A percentile compares a stretch with the other conserved stretches of the same genome.
Evolutionary conservation across 2,329 filamentous ascomycete genomes (phyloP).

Genomic region (Epichloe sylvatica): DNA sequence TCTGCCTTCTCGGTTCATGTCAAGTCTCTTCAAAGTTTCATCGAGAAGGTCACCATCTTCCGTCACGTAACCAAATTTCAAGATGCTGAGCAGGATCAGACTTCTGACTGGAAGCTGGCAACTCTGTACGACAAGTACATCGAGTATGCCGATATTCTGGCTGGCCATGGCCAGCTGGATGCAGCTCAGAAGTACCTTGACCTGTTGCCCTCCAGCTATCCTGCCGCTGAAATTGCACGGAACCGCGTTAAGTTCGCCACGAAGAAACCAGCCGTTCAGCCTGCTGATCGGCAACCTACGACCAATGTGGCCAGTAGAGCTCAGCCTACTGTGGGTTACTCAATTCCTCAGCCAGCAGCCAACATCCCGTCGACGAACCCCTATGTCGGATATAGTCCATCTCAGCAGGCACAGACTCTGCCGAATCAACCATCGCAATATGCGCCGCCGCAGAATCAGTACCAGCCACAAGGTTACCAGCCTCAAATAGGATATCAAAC

Average conservation of each 20-base stretch:
- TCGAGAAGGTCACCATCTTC: conserved; percentile 97
- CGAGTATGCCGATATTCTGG: conserved; percentile 91
- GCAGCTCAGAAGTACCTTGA: conserved; percentile 86
- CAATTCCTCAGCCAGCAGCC: conserved; percentile 28
- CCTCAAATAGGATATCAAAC: conserved; percentile 3
- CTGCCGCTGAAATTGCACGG: conserved; percentile 74
- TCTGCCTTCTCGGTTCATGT: conserved; percentile 88
- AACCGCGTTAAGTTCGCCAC: conserved; percentile 77
- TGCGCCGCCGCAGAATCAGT: conserved; percentile 23
- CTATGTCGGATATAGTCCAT: conserved; percentile 11
- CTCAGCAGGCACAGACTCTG: conserved; percentile 12
- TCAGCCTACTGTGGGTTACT: conserved; percentile 30
- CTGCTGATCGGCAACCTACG: conserved; percentile 12
- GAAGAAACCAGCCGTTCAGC: conserved; percentile 28
- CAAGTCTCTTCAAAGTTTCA: conserved; percentile 75
- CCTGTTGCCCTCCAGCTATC: conserved; percentile 69
- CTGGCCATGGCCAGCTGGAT: conserved; percentile 72
- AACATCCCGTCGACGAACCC: conserved; percentile 16
- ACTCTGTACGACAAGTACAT: conserved; percentile 87
- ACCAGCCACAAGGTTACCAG: conserved; percentile 16
- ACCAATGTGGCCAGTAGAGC: conserved; percentile 1
- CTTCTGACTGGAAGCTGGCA: conserved; percentile 76
- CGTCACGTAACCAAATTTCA: conserved; percentile 84
- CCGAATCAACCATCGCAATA: conserved; percentile 23
- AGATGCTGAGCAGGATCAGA: conserved; percentile 57